Base-by-base conservation (phyloP, 2,329 filamentous ascomycete genomes). In the Neofusicoccum umdonicola region DNA sequence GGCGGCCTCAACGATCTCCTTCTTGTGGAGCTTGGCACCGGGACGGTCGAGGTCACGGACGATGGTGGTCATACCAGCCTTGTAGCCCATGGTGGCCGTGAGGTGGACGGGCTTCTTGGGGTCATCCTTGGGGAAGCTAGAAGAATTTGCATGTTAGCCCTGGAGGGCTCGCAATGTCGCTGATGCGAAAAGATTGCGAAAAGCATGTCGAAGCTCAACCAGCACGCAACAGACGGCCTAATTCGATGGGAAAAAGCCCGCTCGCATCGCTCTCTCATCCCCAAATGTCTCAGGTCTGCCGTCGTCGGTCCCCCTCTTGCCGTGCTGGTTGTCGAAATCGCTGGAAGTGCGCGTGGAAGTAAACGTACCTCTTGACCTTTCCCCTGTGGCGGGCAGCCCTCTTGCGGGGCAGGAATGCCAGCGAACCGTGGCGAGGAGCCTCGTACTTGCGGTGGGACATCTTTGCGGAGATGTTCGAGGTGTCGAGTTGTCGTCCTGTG, bases 51-150 rank as follows among this genome's bases (percentile, higher is more conserved):
- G 88, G 84, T 97, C 94, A 84, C 95, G 94, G 82, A 99, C 95
- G 83, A 98, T 95, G 78, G 95, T 99, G 83, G 93, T 97, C 95
- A 99, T 99, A 83, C 95, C 95, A 81, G 95, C 95, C 92, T 99
- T 99, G 90, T 99, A 99, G 82, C 95, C 95, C 90, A 98, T 93
- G 79, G 92, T 85, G 79, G 95, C 95, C 71, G 95, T 99, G 78
- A 99, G 89, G 88, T 99, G 95, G 82, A 97, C 92, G 78, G 93
- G 92, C 90, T 98, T 96, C 91, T 98, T 98, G 79, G 93, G 86
- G 88, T 99, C 93, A 91, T 99, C 95, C 90, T 98, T 98, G 80
- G 95, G 95, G 90, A 99, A 99, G 84, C 92, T 96, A 79, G 75
- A 65, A 19, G 19, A 41, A 31, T 34, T 47, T 44, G 22, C 42